These are phyloP conservation scores for Musa beccarii DNA, from an alignment of 176 grass and related monocot species.

Conservation along the genomic window DNA sequence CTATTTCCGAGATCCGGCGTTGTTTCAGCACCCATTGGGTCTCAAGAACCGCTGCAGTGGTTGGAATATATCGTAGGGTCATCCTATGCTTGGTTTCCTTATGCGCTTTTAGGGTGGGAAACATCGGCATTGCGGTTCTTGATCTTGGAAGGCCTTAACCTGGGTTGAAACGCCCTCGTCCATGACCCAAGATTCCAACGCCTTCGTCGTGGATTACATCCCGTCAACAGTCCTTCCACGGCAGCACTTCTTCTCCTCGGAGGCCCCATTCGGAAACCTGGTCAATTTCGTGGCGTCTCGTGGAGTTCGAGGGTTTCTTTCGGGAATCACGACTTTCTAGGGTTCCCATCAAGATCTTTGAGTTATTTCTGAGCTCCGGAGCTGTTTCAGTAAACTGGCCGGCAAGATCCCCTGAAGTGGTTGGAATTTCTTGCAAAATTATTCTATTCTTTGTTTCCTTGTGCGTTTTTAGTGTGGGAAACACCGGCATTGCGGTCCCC, in stretches of 20 bases:
- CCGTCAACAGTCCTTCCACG: conserved; percentile 1
- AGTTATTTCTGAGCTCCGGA: conserved; percentile 8
- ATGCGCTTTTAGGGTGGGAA: background rate
- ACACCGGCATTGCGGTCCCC: background rate
- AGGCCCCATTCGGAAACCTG: background rate
- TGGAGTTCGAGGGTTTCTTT: background rate
- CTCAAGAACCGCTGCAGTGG: too few species aligned
- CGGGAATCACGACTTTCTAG: too few species aligned
- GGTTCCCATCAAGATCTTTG: background rate
- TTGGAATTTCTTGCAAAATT: background rate
- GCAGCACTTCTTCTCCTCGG: background rate
- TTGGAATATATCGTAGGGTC: background rate
- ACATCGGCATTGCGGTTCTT: background rate
- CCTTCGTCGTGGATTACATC: background rate
- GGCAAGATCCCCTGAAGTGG: too few species aligned
- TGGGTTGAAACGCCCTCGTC: background rate
- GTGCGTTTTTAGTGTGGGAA: background rate
- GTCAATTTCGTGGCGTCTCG: background rate
- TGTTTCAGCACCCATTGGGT: background rate
- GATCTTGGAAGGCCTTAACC: background rate
- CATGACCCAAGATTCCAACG: conserved; percentile 7
- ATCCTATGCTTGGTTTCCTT: background rate
- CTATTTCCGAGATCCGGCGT: conserved; percentile 5
- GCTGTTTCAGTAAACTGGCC: background rate
- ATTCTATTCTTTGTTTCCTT: background rate